Conservation (phyloP, 176 grass and related monocot species). For the Aegilops umbellulata region DNA sequence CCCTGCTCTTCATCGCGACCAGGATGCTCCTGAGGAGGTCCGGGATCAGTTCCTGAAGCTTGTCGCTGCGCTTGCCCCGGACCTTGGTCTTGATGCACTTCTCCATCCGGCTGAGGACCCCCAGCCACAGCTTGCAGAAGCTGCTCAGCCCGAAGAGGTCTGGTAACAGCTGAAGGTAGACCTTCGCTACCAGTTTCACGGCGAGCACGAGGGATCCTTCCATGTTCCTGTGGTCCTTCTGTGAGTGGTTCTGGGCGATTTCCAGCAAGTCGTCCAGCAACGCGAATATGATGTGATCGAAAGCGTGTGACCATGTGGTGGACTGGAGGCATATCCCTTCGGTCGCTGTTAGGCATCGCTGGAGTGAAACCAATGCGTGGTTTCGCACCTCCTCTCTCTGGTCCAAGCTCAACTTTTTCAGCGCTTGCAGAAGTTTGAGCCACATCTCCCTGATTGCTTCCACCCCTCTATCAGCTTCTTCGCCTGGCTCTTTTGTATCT, state of each 20-base stretch:
- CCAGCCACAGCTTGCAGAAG: conserved; percentile 95
- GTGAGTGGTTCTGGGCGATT: conserved; percentile 69
- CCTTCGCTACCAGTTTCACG: conserved; percentile 70
- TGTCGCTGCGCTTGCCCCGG: conserved; percentile 88
- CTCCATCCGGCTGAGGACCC: conserved; percentile 92
- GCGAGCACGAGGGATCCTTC: conserved; percentile 78
- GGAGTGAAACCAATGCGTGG: conserved; percentile 74
- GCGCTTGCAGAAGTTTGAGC: conserved; percentile 69
- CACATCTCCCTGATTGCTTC: conserved; percentile 97
- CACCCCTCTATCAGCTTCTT: conserved; percentile 74
- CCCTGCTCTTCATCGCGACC: conserved; percentile 75
- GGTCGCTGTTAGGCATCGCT: conserved; percentile 63
- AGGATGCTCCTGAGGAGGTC: conserved; percentile 82
- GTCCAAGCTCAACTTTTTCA: conserved; percentile 89
- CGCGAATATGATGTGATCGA: conserved; percentile 79
- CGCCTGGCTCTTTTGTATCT: conserved; percentile 53
- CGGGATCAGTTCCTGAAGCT: conserved; percentile 77
- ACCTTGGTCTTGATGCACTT: conserved; percentile 90
- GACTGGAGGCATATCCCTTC: conserved; percentile 73
- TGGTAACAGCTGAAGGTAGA: conserved; percentile 71
- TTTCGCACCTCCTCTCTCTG: conserved; percentile 93
- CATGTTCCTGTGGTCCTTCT: conserved; percentile 95
- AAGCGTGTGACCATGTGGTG: conserved; percentile 73
- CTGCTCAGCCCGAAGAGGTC: conserved; percentile 73
- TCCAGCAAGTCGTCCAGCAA: conserved; percentile 90